These are phyloP conservation scores for Rugosomyces carneus DNA, from an alignment of 1,284 basidiomycete species.

Conservation along the genomic window DNA sequence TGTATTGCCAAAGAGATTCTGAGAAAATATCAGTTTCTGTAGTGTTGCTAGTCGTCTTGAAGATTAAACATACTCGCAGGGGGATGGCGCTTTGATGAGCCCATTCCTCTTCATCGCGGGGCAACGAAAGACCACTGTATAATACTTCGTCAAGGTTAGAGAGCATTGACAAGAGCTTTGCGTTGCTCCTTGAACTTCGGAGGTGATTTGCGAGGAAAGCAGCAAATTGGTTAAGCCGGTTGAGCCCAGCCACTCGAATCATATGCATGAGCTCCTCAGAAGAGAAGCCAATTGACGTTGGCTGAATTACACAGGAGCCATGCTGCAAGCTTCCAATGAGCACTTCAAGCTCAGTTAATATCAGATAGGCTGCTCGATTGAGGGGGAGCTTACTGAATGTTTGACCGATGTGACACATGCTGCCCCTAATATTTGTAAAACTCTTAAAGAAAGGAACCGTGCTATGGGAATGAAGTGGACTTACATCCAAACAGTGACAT, in stretches of 20 bases:
- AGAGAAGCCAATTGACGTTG: conserved; percentile 55
- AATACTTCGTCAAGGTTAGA: conserved; percentile 51
- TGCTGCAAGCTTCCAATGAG: conserved; percentile 63
- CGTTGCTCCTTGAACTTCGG: conserved; percentile 50
- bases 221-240: conserved; percentile 65
- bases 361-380: conserved; percentile 22
- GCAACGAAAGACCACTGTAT: conserved; percentile 50
- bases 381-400: conserved; percentile 47
- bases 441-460: too few relatives aligned
- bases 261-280: conserved; percentile 67
- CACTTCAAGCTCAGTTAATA: too few relatives aligned
- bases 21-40: conserved; percentile 3
- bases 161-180: conserved; percentile 52
- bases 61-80: conserved; percentile 37
- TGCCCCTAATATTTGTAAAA: conserved; percentile 52
- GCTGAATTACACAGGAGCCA: conserved; percentile 65
- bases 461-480: conserved; percentile 22
- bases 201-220: conserved; percentile 60
- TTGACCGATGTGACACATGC: conserved; percentile 67
- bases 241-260: conserved; percentile 63
- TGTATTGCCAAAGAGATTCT: conserved; percentile 63
- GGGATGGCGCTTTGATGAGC: conserved; percentile 45
- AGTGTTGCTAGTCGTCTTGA: too few relatives aligned
- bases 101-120: conserved; percentile 58
- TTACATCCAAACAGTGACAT: conserved; percentile 65